These are phyloP conservation scores for Extremus antarcticus DNA, from an alignment of 495 filamentous ascomycete genomes.

Conservation along the genomic window DNA sequence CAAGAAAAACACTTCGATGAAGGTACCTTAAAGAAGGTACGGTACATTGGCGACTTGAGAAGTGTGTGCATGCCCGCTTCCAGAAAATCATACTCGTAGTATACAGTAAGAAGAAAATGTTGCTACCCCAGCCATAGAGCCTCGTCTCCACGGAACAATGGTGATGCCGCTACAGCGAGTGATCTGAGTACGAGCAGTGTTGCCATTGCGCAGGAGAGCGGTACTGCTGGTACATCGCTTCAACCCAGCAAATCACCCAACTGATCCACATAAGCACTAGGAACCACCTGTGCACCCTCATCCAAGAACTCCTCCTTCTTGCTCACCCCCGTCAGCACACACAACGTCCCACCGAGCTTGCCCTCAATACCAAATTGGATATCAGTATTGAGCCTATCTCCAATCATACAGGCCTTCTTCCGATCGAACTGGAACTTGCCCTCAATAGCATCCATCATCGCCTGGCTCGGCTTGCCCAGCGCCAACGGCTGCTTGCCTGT, in stretches of 20 bases:
- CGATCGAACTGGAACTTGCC: slow-evolving; percentile 87
- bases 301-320: slow-evolving; percentile 70
- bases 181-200: too few species aligned
- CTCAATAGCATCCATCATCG: slow-evolving; percentile 99
- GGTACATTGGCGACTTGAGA: too few species aligned
- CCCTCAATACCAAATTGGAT: slow-evolving; percentile 93
- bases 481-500: slow-evolving; percentile 55
- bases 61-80: too few species aligned
- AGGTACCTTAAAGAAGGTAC: too few species aligned
- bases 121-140: too few species aligned
- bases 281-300: slow-evolving; percentile 48
- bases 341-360: slow-evolving; percentile 78
- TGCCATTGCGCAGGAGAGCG: too few species aligned
- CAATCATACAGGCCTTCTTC: slow-evolving; percentile 84
- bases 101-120: too few species aligned
- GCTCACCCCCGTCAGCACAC: slow-evolving; percentile 81
- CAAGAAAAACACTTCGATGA: too few species aligned
- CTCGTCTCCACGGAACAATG: too few species aligned
- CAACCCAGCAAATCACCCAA: slow-evolving; percentile 57
- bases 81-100: too few species aligned
- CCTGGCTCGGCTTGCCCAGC: slow-evolving; percentile 89
- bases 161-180: too few species aligned
- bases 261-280: slow-evolving; percentile 69
- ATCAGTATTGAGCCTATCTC: slow-evolving; percentile 88
- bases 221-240: too few species aligned